Percentiles rank a stretch among this genome's conserved stretches.
Conservation (phyloP, 306 rosid genomes). For the Aeschynomene evenia region DNA sequence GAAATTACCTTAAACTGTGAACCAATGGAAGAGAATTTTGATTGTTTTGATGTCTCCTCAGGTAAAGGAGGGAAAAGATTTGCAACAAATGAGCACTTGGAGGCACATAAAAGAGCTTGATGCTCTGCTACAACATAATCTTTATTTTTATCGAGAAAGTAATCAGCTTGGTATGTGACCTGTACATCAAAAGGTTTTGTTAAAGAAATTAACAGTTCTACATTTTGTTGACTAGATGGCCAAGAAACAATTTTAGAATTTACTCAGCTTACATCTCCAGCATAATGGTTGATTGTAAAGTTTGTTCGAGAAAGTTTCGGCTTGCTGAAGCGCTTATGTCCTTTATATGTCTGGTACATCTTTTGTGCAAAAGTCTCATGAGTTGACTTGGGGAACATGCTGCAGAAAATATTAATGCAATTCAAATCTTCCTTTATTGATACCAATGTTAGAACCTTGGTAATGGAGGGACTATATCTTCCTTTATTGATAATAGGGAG, state of each 20-base stretch:
- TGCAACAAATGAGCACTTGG: conserved; percentile 70
- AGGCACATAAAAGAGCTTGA: conserved; percentile 71
- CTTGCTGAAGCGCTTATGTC: conserved; percentile 78
- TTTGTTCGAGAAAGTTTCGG: conserved; percentile 85
- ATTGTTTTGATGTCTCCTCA: conserved; percentile 81
- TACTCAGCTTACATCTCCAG: conserved; percentile 72
- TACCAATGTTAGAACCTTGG: no score
- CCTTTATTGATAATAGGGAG: no score
- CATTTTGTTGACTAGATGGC: not conserved
- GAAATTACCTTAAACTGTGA: conserved; percentile 68
- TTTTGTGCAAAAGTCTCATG: conserved; percentile 92
- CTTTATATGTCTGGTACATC: conserved; percentile 87
- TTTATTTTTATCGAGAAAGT: conserved; percentile 82
- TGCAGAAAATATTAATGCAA: conserved; percentile 38
- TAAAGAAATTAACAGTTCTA: conserved; percentile 16
- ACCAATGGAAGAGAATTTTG: conserved; percentile 84
- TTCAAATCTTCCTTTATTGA: no score
- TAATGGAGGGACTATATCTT: no score
- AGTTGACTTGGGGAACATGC: conserved; percentile 90
- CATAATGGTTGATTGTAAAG: conserved; percentile 82
- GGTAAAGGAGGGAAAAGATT: conserved; percentile 78
- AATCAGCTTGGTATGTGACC: conserved; percentile 86
- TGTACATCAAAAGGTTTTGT: conserved; percentile 30
- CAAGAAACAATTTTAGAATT: not conserved
- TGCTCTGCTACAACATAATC: conserved; percentile 92